phyloP scores from a whole-genome alignment of 768 basidiomycete species.

The Infundibulicybe gibba region DNA sequence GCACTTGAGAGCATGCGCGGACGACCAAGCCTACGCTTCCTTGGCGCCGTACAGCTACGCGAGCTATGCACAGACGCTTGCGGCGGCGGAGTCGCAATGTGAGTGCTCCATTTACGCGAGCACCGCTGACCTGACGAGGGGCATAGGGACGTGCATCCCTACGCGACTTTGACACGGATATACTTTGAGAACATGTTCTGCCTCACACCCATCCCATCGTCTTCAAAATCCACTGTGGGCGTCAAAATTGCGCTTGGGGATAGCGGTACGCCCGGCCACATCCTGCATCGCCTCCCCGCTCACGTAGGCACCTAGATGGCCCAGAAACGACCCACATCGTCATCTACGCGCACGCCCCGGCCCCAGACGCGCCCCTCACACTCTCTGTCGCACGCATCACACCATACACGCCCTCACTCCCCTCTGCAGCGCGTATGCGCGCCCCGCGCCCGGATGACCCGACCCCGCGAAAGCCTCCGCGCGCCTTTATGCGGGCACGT shows the following conservation, averaged over 20 bases:
- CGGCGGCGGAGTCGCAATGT: conserved; percentile 39
- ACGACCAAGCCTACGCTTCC: conserved; percentile 55
- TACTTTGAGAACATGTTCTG: conserved; percentile 76
- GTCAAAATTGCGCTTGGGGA: conserved; percentile 71
- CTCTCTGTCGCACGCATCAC: conserved; percentile 59
- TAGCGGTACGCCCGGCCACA: conserved; percentile 40
- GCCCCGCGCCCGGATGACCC: conserved; percentile 75
- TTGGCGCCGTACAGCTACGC: conserved; percentile 47
- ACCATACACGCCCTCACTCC: conserved; percentile 32
- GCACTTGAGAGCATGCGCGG: conserved; percentile 82
- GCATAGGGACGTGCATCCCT: conserved; percentile 66
- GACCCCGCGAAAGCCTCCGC: conserved; percentile 67
- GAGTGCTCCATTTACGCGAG: conserved; percentile 7
- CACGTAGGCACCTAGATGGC: conserved; percentile 39
- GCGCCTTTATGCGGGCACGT: conserved; percentile 21
- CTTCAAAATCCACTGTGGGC: conserved; percentile 32
- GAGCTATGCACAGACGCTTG: conserved; percentile 61
- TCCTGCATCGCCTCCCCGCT: not conserved
- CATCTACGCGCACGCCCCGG: conserved; percentile 34
- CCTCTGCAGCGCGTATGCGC: conserved; percentile 27
- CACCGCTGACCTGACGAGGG: conserved; percentile 2
- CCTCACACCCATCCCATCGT: conserved; percentile 33
- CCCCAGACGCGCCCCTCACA: conserved; percentile 25
- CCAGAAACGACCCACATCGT: conserved; percentile 68
- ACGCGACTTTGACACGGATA: conserved; percentile 52